A percentile compares a stretch with the other conserved stretches of the same genome.
Evolutionary conservation across 2,329 filamentous ascomycete species (phyloP).

Genomic region (Cytospora paraplurivora): DNA sequence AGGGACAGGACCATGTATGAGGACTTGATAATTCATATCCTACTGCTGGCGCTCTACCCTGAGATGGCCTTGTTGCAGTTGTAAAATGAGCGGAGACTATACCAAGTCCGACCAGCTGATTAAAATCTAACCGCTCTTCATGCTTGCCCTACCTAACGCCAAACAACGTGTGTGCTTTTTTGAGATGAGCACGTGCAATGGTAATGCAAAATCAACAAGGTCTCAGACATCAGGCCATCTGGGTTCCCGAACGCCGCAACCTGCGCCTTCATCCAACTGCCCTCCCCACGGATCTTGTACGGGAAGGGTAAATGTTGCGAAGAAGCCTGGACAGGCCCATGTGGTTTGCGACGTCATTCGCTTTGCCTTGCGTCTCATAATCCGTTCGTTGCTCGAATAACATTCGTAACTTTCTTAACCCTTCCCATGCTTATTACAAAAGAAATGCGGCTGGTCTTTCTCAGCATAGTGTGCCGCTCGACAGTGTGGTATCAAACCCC

Average conservation of each 20-base stretch:
- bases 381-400: constrained; percentile 12
- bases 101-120: constrained; percentile 3
- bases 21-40: constrained; percentile 16
- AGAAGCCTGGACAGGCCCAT: neutral
- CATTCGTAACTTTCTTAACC: neutral
- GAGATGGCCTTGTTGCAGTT: constrained; percentile 6
- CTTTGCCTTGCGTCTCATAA: neutral
- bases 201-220: constrained; percentile 8
- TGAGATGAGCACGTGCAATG: constrained; percentile 4
- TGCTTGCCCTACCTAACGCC: constrained; percentile 18
- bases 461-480: constrained; percentile 3
- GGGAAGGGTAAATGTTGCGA: neutral
- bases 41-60: constrained; percentile 16
- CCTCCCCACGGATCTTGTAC: neutral
- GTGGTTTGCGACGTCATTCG: neutral
- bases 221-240: constrained; percentile 1
- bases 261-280: neutral
- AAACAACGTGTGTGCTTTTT: constrained; percentile 7
- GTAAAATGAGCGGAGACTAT: constrained; percentile 8
- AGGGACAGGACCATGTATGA: neutral
- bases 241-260: neutral
- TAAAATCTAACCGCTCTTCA: constrained; percentile 15
- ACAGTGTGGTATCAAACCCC: constrained; percentile 8
- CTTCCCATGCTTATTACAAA: constrained; percentile 24
- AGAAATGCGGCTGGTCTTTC: constrained; percentile 21